Base-by-base conservation (phyloP, 768 basidiomycete genomes). In the Hericium erinaceus region DNA sequence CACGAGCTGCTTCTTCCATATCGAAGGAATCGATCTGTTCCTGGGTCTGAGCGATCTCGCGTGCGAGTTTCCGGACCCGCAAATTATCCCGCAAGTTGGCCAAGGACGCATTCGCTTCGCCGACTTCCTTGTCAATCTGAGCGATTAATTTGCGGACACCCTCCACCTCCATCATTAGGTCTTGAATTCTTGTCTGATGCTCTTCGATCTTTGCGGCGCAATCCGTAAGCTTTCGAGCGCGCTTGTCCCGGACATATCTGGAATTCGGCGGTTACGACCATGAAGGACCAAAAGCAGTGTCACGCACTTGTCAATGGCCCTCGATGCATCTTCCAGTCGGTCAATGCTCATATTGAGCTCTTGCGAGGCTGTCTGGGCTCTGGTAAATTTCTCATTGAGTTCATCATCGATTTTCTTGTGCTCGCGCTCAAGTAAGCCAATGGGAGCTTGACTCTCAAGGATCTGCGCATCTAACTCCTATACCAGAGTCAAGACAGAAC, bases 1-100 rank as follows among this genome's bases (percentile, higher is more conserved):
- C 89, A 67, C 83, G 89, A 18, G 86, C 87, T 18, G 92, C 91
- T 60, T 83, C 84, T 62, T 95, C 92, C 73, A 98, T 80, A 70
- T 98, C 90, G 58, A 82, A 78, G 6, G 75, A 72, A 49, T 85
- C 84, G 56, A 97, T 87, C 69, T 93, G 78, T 11, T 73, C 75
- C 66, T 90, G 82, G 7, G 85, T 83, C 1, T 75, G 74, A 28
- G 73, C 74, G 28, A 97, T 87, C 55, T 91, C 82, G 49, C 76
- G 74, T 56, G 77, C 75, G 22, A 92, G 75, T 65, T 80, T 80
- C 57, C 92, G 77, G 55, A 91, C 82, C 4, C 89, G 82, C 48
- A 92, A 73, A 68, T 98, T 99, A 68, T 93, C 89, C 60, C 87
- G 81, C 55, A 92, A 70, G 68, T 85, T 89, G 24, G 85, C 80